phyloP scores from a whole-genome alignment of 306 rosid genomes.

The Fragaria nilgerrensis region DNA sequence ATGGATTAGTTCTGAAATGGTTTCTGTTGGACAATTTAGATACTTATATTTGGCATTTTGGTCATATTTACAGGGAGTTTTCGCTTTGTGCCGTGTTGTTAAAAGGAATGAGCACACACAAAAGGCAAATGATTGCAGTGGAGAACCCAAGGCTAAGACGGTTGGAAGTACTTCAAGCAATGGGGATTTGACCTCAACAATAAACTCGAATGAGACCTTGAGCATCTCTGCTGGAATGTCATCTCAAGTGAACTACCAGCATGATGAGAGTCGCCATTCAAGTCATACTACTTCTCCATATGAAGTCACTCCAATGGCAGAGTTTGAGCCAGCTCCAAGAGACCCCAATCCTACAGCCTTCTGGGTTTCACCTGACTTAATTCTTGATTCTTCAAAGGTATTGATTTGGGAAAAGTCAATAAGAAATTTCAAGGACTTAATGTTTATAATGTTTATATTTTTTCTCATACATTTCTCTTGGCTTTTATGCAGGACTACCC shows the following conservation, averaged over 20 bases:
- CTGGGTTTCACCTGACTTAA: constrained; percentile 76
- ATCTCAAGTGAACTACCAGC: constrained; percentile 36
- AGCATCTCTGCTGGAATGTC: constrained; percentile 41
- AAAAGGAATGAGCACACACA: constrained; percentile 60
- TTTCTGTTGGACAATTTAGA: background rate
- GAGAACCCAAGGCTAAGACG: constrained; percentile 42
- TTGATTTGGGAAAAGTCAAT: constrained; percentile 6
- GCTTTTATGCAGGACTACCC: constrained; percentile 58
- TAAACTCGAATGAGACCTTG: constrained; percentile 32
- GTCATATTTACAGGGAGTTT: constrained; percentile 51
- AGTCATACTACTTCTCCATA: constrained; percentile 46
- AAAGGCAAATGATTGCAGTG: constrained; percentile 39
- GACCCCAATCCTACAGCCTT: constrained; percentile 46
- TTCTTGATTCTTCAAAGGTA: constrained; percentile 92
- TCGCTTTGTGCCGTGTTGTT: constrained; percentile 78
- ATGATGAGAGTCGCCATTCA: constrained; percentile 50
- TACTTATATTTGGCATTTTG: constrained; percentile 1
- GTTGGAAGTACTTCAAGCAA: constrained; percentile 37
- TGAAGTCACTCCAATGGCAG: constrained; percentile 39
- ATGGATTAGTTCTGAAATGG: background rate
- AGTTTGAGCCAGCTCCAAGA: constrained; percentile 39
- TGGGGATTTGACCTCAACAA: constrained; percentile 38
- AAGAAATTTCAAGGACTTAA: background rate
- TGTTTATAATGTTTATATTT: background rate
- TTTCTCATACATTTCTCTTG: constrained; percentile 21